These are phyloP conservation scores for Colletotrichum incanum DNA, from an alignment of 2,329 filamentous ascomycete species.

Conservation along the genomic window DNA sequence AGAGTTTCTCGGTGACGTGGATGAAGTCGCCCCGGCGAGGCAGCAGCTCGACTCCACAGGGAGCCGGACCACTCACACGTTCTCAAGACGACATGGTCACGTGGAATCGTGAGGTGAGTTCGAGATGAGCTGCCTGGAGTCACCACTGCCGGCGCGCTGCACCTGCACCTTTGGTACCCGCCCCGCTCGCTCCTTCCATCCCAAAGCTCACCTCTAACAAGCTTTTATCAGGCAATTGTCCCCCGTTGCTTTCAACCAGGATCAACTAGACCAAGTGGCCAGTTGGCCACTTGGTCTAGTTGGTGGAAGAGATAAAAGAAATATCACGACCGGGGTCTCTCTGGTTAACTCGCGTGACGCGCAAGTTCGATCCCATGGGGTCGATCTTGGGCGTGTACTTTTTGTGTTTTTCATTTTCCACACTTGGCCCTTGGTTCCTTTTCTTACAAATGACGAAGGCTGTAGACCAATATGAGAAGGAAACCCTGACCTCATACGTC, in stretches of 20 bases:
- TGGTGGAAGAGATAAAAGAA: conserved; percentile 13
- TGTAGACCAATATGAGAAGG: background rate
- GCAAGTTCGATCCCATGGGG: conserved; percentile 5
- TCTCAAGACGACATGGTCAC: background rate
- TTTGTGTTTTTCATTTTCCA: background rate
- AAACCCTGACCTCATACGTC: too few relatives aligned
- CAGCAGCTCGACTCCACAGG: background rate
- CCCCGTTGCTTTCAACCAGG: background rate
- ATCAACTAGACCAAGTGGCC: background rate
- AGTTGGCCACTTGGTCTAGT: background rate
- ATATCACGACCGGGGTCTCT: conserved; percentile 17
- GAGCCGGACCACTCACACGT: too few relatives aligned
- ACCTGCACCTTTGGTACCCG: background rate
- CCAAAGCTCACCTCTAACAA: background rate
- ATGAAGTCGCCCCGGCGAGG: background rate
- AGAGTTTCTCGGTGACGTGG: background rate
- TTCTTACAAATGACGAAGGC: background rate
- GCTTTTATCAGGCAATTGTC: background rate
- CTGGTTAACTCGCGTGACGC: conserved; percentile 24
- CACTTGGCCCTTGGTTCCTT: too few relatives aligned
- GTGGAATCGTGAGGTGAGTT: background rate
- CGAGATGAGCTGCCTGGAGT: background rate
- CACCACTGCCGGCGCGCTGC: background rate
- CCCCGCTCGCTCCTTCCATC: background rate
- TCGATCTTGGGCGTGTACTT: conserved; percentile 3